Base-by-base conservation (phyloP, 495 filamentous ascomycete species). In the Eremomyces bilateralis region DNA sequence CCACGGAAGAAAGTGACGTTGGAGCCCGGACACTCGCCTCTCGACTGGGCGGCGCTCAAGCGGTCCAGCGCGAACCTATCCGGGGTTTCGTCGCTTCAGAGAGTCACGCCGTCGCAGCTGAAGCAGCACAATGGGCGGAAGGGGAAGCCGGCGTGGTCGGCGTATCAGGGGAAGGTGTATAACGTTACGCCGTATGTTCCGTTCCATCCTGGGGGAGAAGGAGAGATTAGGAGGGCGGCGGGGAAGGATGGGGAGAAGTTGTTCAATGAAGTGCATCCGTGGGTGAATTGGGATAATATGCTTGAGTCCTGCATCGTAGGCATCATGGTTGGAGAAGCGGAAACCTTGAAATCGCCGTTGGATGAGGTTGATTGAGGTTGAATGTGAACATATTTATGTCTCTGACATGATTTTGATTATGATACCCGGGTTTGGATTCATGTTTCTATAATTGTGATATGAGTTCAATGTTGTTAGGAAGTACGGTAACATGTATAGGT, bases 261-360 rank as follows among this genome's bases (percentile, higher is more conserved):
- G 47, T 95, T 97, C 53, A 71, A 74, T 41, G 82, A 93, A 59
- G 67, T 84, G 16, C 88, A 97, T 61, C 82, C 85, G 13, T 97
- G 90, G 88, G 85, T 97, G 6, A 97, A 91, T 46, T 91, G 80
- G 63, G 90, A 95, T 59, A 78, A 75, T 3, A 93, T 97, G 69
- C 54, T 97, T 35, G 68, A 71, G 17, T 69, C 76, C 46, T 94
- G 85, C 53, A 46, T 92, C 42, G 64, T 97, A 3, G 88, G 88
- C 1, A 71, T 93, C 20, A 57, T 81, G 51, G 81, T 95, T 25
- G 62, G 66, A 3, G 90, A 95, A 62, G 61, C 19, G 34, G 42
- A 36, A 21, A 18, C 15, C n/a, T n/a, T n/a, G n/a, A n/a, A n/a
- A n/a, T n/a, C n/a, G n/a, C 21, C 2, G 20, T 10, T 56, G 25